A percentile compares a stretch with the other conserved stretches of the same genome.
Evolutionary conservation across 805 yeast genomes (phyloP).

Genomic region (Lipomyces yamanashiensis): DNA sequence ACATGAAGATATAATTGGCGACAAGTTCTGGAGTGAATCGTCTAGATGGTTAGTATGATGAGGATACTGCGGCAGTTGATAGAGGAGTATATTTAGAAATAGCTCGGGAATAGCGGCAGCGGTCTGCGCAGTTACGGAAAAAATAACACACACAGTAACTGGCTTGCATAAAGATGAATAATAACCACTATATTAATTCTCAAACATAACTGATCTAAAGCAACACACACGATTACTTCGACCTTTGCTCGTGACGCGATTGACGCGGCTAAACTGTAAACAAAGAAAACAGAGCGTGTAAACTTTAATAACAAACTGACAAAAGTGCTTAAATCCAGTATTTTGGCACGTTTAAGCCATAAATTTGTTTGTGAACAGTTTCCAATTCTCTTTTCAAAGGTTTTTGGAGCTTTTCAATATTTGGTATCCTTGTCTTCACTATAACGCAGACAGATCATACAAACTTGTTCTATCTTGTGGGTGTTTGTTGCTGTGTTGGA

Average conservation of each 20-base stretch:
- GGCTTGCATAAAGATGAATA: too few species aligned
- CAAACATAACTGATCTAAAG: too few species aligned
- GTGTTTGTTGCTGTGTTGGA: neutral
- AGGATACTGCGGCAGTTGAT: neutral
- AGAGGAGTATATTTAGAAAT: neutral
- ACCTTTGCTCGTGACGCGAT: neutral
- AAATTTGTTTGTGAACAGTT: neutral
- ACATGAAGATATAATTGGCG: slow-evolving; percentile 69
- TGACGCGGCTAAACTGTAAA: slow-evolving; percentile 1
- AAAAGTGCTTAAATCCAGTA: neutral
- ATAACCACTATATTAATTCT: too few species aligned
- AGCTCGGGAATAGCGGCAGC: too few species aligned
- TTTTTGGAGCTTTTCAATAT: neutral
- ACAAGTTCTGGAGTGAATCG: slow-evolving; percentile 60
- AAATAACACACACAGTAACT: too few species aligned
- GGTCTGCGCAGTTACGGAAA: too few species aligned
- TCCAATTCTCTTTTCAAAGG: neutral
- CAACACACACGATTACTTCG: too few species aligned
- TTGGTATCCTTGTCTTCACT: too few species aligned
- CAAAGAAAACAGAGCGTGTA: neutral
- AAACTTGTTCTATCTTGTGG: neutral
- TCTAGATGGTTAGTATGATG: slow-evolving; percentile 9
- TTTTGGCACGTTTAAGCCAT: neutral
- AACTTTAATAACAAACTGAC: neutral
- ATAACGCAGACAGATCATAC: too few species aligned